Evolutionary conservation across 495 filamentous ascomycete species (phyloP).

Genomic region (Hypoxylon trugodes): DNA sequence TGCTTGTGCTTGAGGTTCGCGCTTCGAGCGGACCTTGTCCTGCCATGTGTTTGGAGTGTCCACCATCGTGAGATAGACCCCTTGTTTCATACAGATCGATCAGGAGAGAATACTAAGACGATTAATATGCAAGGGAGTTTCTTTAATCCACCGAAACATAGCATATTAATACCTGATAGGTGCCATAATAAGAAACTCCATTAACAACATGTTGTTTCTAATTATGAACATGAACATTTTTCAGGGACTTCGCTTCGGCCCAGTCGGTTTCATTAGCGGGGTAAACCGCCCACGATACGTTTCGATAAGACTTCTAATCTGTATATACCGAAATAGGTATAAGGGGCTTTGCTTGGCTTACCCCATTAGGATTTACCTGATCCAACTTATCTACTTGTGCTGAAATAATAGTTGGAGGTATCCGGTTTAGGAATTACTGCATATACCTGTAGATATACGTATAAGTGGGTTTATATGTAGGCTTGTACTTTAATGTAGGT

Average conservation of each 20-base stretch:
- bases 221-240: neutral
- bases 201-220: too few species aligned
- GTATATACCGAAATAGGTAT: neutral
- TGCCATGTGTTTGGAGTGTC: constrained; percentile 20
- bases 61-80: constrained; percentile 19
- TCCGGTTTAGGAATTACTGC: too few species aligned
- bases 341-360: too few species aligned
- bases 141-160: neutral
- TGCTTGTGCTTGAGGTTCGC: constrained; percentile 22
- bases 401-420: neutral
- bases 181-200: neutral
- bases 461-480: neutral
- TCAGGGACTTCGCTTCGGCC: neutral
- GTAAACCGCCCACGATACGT: neutral
- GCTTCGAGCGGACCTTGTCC: constrained; percentile 31
- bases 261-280: constrained; percentile 7
- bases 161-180: neutral
- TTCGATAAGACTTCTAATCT: neutral
- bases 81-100: constrained; percentile 14
- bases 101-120: neutral
- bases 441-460: too few species aligned
- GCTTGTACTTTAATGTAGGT: too few species aligned
- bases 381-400: neutral
- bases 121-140: neutral
- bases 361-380: too few species aligned